Evolutionary conservation across 2,329 filamentous ascomycete species (phyloP).

Genomic region (Plectosphaerella plurivora): DNA sequence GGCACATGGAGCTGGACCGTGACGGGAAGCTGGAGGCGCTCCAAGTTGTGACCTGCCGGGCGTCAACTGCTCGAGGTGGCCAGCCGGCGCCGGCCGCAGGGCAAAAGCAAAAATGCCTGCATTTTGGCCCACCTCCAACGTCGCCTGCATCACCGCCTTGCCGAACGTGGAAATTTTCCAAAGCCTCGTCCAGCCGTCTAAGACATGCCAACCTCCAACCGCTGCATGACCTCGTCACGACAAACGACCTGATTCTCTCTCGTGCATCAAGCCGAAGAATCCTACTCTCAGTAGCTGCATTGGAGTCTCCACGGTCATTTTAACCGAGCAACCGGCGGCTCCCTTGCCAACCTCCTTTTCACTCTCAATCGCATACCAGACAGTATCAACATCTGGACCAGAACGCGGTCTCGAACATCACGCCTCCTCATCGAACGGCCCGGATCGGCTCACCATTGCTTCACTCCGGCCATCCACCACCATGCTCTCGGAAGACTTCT

Average conservation of each 20-base stretch:
- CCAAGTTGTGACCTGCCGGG: too few species aligned
- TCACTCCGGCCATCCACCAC: slow-evolving; percentile 4
- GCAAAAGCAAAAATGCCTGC: slow-evolving; percentile 1
- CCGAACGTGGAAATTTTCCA: background rate
- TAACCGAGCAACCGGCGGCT: too few species aligned
- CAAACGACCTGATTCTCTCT: background rate
- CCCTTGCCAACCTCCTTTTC: too few species aligned
- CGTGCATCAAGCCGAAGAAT: background rate
- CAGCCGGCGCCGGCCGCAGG: background rate
- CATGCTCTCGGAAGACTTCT: slow-evolving; percentile 59
- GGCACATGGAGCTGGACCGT: too few species aligned
- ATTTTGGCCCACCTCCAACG: too few species aligned
- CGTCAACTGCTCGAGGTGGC: background rate
- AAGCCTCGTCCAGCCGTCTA: background rate
- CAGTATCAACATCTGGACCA: too few species aligned
- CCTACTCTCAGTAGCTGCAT: background rate
- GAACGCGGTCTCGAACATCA: too few species aligned
- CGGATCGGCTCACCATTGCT: background rate
- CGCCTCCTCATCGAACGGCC: too few species aligned
- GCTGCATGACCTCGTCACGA: slow-evolving; percentile 1
- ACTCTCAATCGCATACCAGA: too few species aligned
- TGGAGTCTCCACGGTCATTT: background rate
- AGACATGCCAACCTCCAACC: background rate
- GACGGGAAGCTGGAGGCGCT: too few species aligned
- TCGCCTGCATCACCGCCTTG: background rate